Percentiles rank a stretch among this genome's conserved stretches.
Evolutionary conservation across 805 yeast species (phyloP).

Genomic region (Isabelozyma pseudorhagii): DNA sequence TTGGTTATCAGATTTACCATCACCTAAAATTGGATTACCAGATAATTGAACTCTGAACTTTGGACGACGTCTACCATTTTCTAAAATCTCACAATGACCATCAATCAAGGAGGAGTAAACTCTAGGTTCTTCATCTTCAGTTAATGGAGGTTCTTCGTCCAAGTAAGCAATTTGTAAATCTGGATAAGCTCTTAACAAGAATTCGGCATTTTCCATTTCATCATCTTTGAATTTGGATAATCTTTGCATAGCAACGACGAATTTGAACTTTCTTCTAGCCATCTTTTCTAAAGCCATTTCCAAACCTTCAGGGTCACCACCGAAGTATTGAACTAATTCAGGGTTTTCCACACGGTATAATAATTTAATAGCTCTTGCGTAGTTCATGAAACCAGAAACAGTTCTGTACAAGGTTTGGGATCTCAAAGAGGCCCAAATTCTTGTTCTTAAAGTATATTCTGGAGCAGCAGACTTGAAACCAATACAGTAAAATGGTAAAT

Average conservation of each 20-base stretch:
- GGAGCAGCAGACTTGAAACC: slow-evolving; percentile 49
- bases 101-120: slow-evolving; percentile 70
- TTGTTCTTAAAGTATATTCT: slow-evolving; percentile 44
- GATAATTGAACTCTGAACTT: slow-evolving; percentile 63
- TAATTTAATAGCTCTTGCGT: slow-evolving; percentile 45
- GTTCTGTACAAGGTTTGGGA: slow-evolving; percentile 47
- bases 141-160: slow-evolving; percentile 47
- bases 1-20: slow-evolving; percentile 83
- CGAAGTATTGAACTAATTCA: slow-evolving; percentile 79
- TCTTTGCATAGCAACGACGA: slow-evolving; percentile 66
- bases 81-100: slow-evolving; percentile 60
- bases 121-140: slow-evolving; percentile 39
- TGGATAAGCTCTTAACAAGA: slow-evolving; percentile 62
- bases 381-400: slow-evolving; percentile 46
- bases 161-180: slow-evolving; percentile 63
- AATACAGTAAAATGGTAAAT: slow-evolving; percentile 44
- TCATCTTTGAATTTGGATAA: slow-evolving; percentile 50
- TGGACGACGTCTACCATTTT: slow-evolving; percentile 57
- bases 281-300: slow-evolving; percentile 88
- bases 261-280: slow-evolving; percentile 62
- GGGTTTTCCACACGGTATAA: slow-evolving; percentile 46
- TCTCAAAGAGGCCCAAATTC: slow-evolving; percentile 48
- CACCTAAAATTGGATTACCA: slow-evolving; percentile 82
- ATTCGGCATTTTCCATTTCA: slow-evolving; percentile 57
- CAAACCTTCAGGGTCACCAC: slow-evolving; percentile 95